These are phyloP conservation scores for Tulasnella sp. DNA, from an alignment of 768 basidiomycete species.

Conservation along the genomic window DNA sequence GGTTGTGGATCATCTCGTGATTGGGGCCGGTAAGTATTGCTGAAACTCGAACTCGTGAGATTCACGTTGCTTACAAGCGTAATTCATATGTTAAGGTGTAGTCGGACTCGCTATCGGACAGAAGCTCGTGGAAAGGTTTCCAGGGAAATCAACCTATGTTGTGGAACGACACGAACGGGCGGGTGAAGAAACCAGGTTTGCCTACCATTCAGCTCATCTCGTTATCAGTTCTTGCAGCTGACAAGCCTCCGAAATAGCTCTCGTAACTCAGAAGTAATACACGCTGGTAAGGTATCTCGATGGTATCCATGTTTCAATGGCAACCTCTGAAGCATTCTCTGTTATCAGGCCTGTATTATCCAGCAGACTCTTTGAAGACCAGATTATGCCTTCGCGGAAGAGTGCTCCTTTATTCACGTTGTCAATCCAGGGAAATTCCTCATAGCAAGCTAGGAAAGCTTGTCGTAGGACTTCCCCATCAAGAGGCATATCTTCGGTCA, in stretches of 20 bases:
- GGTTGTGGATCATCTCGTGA: conserved; percentile 64
- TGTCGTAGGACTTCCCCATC: conserved; percentile 60
- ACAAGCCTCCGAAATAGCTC: conserved; percentile 38
- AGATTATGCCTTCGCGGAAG: conserved; percentile 76
- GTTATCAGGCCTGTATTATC: conserved; percentile 65
- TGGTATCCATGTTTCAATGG: conserved; percentile 18
- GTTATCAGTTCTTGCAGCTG: neutral
- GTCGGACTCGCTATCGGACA: conserved; percentile 81
- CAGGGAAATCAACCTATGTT: conserved; percentile 57
- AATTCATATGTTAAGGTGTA: conserved; percentile 37
- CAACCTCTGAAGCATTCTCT: neutral
- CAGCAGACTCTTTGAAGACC: conserved; percentile 70
- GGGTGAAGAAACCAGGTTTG: conserved; percentile 79
- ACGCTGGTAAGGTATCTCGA: conserved; percentile 44
- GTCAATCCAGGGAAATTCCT: conserved; percentile 47
- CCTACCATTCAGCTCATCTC: conserved; percentile 10
- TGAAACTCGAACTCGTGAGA: neutral
- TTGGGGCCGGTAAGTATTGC: conserved; percentile 63
- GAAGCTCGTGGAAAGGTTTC: conserved; percentile 49
- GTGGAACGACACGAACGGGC: conserved; percentile 62
- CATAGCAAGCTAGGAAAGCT: conserved; percentile 74
- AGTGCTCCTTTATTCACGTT: conserved; percentile 67
- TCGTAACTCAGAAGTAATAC: conserved; percentile 90
- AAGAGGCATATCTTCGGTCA: conserved; percentile 54
- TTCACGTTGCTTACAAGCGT: neutral